A percentile compares a stretch with the other conserved stretches of the same genome.
Conservation (phyloP, 139 green algal species). For the Zygnema cylindricum region DNA sequence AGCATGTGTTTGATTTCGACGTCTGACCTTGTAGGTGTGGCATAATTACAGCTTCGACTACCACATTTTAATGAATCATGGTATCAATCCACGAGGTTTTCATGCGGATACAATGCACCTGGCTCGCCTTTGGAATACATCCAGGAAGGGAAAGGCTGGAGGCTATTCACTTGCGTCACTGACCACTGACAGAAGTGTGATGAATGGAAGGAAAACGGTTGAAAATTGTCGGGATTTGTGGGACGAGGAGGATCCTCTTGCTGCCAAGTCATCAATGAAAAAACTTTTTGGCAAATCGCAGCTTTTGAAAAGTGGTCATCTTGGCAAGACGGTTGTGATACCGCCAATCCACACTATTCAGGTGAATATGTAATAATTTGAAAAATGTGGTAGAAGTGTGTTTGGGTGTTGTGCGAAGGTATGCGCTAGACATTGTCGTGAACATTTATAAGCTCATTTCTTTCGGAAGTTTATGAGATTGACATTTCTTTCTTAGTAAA, state of each 20-base stretch:
- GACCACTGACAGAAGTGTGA: constrained; percentile 9
- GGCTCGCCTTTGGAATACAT: constrained; percentile 89
- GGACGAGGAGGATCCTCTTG: constrained; percentile 52
- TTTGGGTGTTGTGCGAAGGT: too few species aligned
- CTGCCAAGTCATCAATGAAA: constrained; percentile 85
- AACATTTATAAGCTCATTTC: too few species aligned
- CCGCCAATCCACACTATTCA: constrained; percentile 5
- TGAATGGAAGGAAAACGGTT: constrained; percentile 2
- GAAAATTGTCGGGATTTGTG: not conserved
- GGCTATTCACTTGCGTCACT: constrained; percentile 56
- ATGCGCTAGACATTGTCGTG: too few species aligned
- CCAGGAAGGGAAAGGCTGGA: constrained; percentile 54
- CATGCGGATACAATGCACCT: constrained; percentile 97
- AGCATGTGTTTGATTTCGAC: too few species aligned
- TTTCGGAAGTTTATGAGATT: too few species aligned
- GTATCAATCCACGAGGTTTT: constrained; percentile 76
- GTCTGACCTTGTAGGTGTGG: constrained; percentile 87
- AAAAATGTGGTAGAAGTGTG: too few species aligned
- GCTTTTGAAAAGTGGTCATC: constrained; percentile 79
- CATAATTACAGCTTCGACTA: constrained; percentile 99
- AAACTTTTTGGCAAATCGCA: constrained; percentile 81
- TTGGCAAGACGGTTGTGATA: constrained; percentile 69
- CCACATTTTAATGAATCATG: constrained; percentile 85
- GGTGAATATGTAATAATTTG: not conserved
- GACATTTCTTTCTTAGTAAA: too few species aligned